Conservation (phyloP, 2,329 filamentous ascomycete species). For the Mycocentrospora acerina region DNA sequence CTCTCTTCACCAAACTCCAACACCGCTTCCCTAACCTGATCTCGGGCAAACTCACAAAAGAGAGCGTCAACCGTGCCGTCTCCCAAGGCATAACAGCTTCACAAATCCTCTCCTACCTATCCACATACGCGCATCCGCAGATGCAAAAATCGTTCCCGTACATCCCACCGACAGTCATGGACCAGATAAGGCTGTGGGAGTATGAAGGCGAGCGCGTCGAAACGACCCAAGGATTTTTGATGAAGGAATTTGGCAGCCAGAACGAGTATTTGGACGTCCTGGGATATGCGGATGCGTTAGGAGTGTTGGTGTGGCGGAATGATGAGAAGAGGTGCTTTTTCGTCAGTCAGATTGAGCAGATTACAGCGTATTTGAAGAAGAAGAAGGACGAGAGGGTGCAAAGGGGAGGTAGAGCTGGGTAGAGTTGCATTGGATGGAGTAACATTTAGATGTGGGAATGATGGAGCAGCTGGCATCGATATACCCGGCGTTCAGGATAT, state of each 20-base stretch:
- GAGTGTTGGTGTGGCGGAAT: slow-evolving; percentile 85
- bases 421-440: no score
- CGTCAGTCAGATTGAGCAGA: slow-evolving; percentile 85
- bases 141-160: slow-evolving; percentile 78
- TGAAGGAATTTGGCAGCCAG: slow-evolving; percentile 78
- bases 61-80: slow-evolving; percentile 85
- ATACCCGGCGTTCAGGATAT: no score
- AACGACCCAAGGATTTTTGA: slow-evolving; percentile 78
- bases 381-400: slow-evolving; percentile 23
- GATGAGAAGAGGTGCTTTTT: slow-evolving; percentile 84
- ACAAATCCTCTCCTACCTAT: slow-evolving; percentile 92
- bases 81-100: slow-evolving; percentile 88
- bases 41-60: slow-evolving; percentile 84
- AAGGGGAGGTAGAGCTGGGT: background rate
- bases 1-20: slow-evolving; percentile 82
- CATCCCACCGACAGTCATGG: slow-evolving; percentile 90
- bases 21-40: slow-evolving; percentile 95
- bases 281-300: slow-evolving; percentile 82
- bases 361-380: slow-evolving; percentile 74
- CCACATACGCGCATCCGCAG: slow-evolving; percentile 90
- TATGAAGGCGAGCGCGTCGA: slow-evolving; percentile 95
- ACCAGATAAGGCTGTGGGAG: slow-evolving; percentile 97
- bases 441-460: no score
- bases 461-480: no score
- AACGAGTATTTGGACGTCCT: slow-evolving; percentile 71